Percentiles rank a stretch among this genome's conserved stretches.
Conservation (phyloP, 306 rosid genomes). For the Lathyrus tuberosus region DNA sequence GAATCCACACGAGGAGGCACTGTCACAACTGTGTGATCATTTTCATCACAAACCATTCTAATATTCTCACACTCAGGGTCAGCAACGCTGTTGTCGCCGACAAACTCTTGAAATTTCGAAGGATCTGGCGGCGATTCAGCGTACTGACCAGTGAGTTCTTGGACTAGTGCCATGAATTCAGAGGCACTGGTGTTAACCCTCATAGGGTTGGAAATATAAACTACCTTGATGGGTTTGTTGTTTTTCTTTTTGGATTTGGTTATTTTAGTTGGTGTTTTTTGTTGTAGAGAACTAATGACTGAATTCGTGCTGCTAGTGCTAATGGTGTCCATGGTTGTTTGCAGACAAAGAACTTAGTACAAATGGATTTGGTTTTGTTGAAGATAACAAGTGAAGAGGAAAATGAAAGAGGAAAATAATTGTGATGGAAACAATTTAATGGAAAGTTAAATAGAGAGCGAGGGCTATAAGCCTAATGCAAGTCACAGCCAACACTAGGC, state of each 20-base stretch:
- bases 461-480: background rate
- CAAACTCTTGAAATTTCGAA: constrained; percentile 25
- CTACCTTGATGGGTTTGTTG: constrained; percentile 56
- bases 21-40: background rate
- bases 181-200: constrained; percentile 64
- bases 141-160: constrained; percentile 77
- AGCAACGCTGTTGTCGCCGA: background rate
- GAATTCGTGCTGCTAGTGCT: constrained; percentile 23
- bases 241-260: constrained; percentile 40
- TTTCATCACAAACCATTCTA: background rate
- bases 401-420: constrained; percentile 12
- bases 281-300: constrained; percentile 35
- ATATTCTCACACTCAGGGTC: background rate
- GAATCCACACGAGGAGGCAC: constrained; percentile 40
- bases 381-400: background rate
- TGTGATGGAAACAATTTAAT: background rate
- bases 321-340: constrained; percentile 38
- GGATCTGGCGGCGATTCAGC: constrained; percentile 69
- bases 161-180: constrained; percentile 63
- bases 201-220: constrained; percentile 82
- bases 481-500: constrained; percentile 35
- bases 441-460: too few species aligned
- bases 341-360: background rate
- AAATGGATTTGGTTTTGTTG: background rate
- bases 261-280: constrained; percentile 40